Evolutionary conservation across 1,284 basidiomycete genomes (phyloP).

Genomic region (Cronartium quercuum): DNA sequence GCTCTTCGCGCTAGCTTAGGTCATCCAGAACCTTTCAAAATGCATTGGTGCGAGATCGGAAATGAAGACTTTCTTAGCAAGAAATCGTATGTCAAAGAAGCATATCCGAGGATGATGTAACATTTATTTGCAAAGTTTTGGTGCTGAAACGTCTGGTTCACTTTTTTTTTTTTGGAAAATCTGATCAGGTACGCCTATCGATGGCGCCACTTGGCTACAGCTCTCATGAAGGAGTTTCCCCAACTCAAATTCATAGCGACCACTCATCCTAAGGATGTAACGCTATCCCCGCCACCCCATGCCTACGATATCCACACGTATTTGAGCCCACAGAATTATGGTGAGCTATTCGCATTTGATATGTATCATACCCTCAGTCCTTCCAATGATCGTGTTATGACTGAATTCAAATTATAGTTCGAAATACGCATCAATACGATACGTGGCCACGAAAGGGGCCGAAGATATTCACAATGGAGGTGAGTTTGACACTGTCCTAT

Average conservation of each 20-base stretch:
- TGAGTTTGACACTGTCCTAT: neutral
- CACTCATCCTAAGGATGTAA: neutral
- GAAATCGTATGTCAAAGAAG: neutral
- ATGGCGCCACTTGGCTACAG: neutral
- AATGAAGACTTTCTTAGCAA: neutral
- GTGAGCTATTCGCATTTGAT: neutral
- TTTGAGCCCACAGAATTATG: neutral
- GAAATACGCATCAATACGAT: neutral
- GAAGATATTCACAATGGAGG: neutral
- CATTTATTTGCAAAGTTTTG: neutral
- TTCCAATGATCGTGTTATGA: neutral
- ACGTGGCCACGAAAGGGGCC: neutral
- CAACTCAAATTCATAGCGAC: neutral
- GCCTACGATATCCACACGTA: neutral
- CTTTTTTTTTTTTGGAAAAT: neutral
- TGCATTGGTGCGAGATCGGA: neutral
- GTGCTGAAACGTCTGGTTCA: neutral
- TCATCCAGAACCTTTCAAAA: neutral
- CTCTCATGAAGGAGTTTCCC: neutral
- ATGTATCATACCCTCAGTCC: neutral
- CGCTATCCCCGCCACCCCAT: neutral
- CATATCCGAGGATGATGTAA: neutral
- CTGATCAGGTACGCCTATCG: neutral
- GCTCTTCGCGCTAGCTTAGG: neutral
- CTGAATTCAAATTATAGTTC: neutral